Conservation (phyloP, 345 rosid species). For the Hibiscus mutabilis region DNA sequence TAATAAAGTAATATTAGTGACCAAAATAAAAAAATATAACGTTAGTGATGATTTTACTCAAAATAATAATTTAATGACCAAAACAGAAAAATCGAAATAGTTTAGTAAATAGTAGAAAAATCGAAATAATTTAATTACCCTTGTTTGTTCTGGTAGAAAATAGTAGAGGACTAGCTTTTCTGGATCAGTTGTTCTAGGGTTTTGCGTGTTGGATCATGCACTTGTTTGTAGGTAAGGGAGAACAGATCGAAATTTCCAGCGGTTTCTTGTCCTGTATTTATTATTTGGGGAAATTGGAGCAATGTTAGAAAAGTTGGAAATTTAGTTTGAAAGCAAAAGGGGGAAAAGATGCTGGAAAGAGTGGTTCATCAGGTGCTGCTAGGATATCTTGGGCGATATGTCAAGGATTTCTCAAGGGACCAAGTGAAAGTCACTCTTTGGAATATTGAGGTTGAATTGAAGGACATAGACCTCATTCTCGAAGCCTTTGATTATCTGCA, state of each 20-base stretch:
- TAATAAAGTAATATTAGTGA: too few relatives aligned
- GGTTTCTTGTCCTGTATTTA: not conserved
- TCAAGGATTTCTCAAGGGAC: constrained; percentile 70
- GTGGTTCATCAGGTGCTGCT: constrained; percentile 52
- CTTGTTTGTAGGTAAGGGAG: not conserved
- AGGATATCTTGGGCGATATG: constrained; percentile 75
- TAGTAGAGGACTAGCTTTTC: not conserved
- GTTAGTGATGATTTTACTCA: too few relatives aligned
- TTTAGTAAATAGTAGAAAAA: too few relatives aligned
- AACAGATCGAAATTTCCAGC: not conserved
- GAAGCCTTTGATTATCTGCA: constrained; percentile 91
- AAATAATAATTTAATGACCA: too few relatives aligned
- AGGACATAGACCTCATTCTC: constrained; percentile 71
- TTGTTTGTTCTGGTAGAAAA: not conserved
- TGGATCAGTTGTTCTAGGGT: not conserved
- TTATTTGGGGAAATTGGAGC: not conserved
- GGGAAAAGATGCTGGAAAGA: constrained; percentile 59
- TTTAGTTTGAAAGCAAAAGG: not conserved
- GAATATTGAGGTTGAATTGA: constrained; percentile 62
- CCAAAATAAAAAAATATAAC: too few relatives aligned
- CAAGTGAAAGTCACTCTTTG: constrained; percentile 77
- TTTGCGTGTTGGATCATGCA: not conserved
- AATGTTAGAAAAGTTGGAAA: not conserved
- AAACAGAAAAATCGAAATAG: too few relatives aligned
- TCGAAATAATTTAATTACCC: too few relatives aligned